Base-by-base conservation (phyloP, 345 rosid genomes). In the Camelina laxa region DNA sequence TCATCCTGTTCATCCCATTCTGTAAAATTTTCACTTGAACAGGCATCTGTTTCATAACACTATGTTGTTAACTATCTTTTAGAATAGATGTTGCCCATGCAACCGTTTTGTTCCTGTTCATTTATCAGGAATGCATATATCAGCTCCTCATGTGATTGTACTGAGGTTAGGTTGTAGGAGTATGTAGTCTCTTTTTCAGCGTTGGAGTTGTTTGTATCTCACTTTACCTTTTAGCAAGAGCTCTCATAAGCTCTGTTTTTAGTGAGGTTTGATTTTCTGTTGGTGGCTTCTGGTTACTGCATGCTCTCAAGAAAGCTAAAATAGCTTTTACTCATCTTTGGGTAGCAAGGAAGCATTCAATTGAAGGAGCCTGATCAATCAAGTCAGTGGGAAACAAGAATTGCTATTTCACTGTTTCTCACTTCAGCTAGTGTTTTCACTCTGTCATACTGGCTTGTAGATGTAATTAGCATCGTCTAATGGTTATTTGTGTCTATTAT, bases 131-230 rank as follows among this genome's bases (percentile, higher is more conserved):
- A 14, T 50, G 68, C 56, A 58, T 49, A 22, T 13, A 30, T 67
- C 58, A 30, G 69, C 58, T 65, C 44, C 57, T 78, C 64, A 41
- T 66, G 68, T 78, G 64, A 16, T 42, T 60, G 51, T 72, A 58
- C 69, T 65, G 58, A 59, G 44, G 59, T 77, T 72, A 35, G 22
- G 58, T 60, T 60, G 2, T 50, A 71, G 15, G 30, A 24, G 12
- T 77, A 14, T 71, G 61, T 63, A 38, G 67, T 70, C 45, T 57
- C 24, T 65, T 6, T 72, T 10, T 56, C 15, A 30, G 30, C 47
- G 3, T 57, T 47, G 71, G 55, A 48, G 60, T 35, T 77, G 73
- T 39, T 53, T 78, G 74, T 78, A 56, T 63, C 16, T 62, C 19
- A 47, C 9, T 56, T 56, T 64, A 20, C 20, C 54, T 22, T 62